These are phyloP conservation scores for Penicillium thymicola DNA, from an alignment of 2,329 filamentous ascomycete species.

Conservation along the genomic window DNA sequence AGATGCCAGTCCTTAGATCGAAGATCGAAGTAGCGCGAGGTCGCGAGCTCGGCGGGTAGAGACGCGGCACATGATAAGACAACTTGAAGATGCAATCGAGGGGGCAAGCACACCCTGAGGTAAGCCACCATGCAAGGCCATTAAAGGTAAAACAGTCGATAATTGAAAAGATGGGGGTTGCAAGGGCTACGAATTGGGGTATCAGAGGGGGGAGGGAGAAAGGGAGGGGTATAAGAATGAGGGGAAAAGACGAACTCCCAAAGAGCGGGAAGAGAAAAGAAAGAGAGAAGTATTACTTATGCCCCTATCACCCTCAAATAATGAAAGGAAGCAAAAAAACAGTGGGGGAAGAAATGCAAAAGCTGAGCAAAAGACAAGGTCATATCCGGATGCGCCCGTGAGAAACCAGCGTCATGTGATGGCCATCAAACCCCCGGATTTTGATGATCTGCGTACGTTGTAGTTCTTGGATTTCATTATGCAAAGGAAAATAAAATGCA, in stretches of 20 bases:
- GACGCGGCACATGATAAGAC: slow-evolving; percentile 34
- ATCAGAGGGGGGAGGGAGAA: slow-evolving; percentile 19
- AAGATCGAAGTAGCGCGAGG: slow-evolving; percentile 28
- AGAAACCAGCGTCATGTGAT: slow-evolving; percentile 26
- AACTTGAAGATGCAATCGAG: slow-evolving; percentile 20
- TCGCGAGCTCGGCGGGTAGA: slow-evolving; percentile 28
- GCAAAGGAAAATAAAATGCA: background rate
- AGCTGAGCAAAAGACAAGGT: slow-evolving; percentile 7
- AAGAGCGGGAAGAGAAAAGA: slow-evolving; percentile 9
- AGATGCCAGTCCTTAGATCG: slow-evolving; percentile 10
- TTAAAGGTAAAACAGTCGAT: slow-evolving; percentile 18
- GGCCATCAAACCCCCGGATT: slow-evolving; percentile 7
- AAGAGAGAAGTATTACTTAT: background rate
- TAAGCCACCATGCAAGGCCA: slow-evolving; percentile 29
- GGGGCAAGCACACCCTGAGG: slow-evolving; percentile 24
- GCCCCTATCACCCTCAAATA: background rate
- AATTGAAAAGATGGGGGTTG: slow-evolving; percentile 22
- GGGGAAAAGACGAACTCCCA: slow-evolving; percentile 2
- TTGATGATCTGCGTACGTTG: background rate
- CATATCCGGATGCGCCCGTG: slow-evolving; percentile 22
- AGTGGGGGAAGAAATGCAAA: background rate
- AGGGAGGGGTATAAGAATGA: slow-evolving; percentile 9
- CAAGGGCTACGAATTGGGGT: slow-evolving; percentile 18
- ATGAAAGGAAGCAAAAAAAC: background rate
- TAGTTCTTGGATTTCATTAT: background rate